phyloP scores from a whole-genome alignment of 805 yeast genomes.

The Wickerhamomyces alni region DNA sequence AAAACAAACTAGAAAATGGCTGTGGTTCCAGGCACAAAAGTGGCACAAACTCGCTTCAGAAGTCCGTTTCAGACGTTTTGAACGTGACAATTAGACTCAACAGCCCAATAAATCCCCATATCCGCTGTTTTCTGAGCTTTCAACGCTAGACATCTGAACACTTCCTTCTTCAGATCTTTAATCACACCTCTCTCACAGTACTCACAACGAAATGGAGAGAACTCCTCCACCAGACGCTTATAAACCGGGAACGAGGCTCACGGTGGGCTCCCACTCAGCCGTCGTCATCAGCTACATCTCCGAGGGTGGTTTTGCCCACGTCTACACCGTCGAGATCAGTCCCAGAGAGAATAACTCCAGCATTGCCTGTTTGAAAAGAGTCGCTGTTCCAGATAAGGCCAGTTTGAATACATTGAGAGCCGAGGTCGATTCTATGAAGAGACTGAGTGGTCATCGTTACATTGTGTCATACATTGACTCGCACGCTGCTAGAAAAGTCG shows the following conservation, averaged over 20 bases:
- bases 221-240: constrained; percentile 59
- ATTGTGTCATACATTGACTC: constrained; percentile 92
- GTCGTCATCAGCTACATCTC: constrained; percentile 66
- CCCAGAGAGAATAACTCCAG: constrained; percentile 50
- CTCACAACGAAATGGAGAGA: constrained; percentile 1
- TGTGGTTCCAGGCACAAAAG: too few species aligned
- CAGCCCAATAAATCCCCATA: too few species aligned
- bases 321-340: constrained; percentile 68
- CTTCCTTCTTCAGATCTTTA: not conserved
- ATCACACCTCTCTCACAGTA: not conserved
- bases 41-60: too few species aligned
- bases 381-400: constrained; percentile 88
- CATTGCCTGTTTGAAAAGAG: constrained; percentile 84
- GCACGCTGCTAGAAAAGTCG: constrained; percentile 72
- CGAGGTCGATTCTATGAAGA: constrained; percentile 96
- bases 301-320: constrained; percentile 95
- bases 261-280: constrained; percentile 82
- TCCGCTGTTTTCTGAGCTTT: too few species aligned
- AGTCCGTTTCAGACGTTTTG: too few species aligned
- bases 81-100: too few species aligned
- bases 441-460: constrained; percentile 69
- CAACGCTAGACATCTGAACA: too few species aligned
- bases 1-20: too few species aligned
- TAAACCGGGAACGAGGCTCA: constrained; percentile 67
- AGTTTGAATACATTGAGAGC: constrained; percentile 79